phyloP scores from a whole-genome alignment of 208 protist species.

The Wallacemonas sp. region DNA sequence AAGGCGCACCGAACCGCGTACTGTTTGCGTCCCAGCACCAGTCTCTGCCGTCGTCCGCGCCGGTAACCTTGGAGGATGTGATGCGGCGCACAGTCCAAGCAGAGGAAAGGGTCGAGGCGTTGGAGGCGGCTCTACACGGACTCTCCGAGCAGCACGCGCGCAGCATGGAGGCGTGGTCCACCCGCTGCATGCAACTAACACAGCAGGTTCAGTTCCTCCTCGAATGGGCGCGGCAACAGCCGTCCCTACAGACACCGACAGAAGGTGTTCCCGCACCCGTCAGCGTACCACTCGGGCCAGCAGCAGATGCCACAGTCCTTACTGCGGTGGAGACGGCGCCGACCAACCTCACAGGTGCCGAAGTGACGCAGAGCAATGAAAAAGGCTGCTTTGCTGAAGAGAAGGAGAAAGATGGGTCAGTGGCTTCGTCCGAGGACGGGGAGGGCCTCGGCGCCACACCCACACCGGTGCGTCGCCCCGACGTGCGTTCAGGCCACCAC shows the following conservation, averaged over 20 bases:
- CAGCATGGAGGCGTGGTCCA: slow-evolving; percentile 11
- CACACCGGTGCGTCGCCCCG: slow-evolving; percentile 27
- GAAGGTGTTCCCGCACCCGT: no score
- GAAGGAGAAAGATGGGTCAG: slow-evolving; percentile 5
- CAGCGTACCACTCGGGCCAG: no score
- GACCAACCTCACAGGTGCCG: no score
- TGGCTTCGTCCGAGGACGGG: neutral
- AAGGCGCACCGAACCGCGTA: slow-evolving; percentile 7
- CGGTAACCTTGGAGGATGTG: slow-evolving; percentile 1
- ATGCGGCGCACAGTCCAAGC: slow-evolving; percentile 21
- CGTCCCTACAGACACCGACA: no score
- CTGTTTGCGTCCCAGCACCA: no score
- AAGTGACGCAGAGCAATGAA: no score
- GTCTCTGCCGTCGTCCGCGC: slow-evolving; percentile 6
- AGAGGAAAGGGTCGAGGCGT: slow-evolving; percentile 26
- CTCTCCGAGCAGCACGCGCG: slow-evolving; percentile 13
- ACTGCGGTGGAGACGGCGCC: neutral
- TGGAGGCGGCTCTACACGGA: slow-evolving; percentile 23
- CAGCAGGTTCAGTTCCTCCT: slow-evolving; percentile 26
- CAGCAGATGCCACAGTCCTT: no score
- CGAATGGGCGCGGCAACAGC: slow-evolving; percentile 11
- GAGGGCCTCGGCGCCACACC: slow-evolving; percentile 29
- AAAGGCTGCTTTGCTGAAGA: no score
- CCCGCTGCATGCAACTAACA: slow-evolving; percentile 16
- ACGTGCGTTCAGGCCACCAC: neutral